Conservation (phyloP, 2,329 filamentous ascomycete genomes). For the Neofusicoccum cordaticola region DNA sequence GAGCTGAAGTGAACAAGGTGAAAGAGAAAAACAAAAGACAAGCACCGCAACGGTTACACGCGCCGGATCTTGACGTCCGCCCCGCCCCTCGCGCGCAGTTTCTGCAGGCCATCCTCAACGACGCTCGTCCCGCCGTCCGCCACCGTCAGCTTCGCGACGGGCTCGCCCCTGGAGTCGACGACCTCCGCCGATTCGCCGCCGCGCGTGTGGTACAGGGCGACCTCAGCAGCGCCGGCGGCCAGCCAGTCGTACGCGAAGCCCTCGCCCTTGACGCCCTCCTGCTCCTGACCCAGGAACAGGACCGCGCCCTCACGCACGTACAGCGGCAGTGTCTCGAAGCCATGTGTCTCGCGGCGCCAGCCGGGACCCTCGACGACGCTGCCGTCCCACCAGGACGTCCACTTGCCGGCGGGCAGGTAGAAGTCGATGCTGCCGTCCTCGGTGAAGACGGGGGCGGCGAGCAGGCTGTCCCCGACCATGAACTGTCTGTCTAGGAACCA, state of each 20-base stretch:
- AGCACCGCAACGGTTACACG: neutral
- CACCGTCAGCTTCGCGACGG: constrained; percentile 31
- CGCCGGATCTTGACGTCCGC: neutral
- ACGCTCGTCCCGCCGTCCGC: constrained; percentile 23
- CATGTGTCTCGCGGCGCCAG: constrained; percentile 44
- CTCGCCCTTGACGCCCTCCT: constrained; percentile 31
- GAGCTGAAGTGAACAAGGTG: neutral
- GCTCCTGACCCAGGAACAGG: constrained; percentile 38
- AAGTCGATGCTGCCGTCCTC: constrained; percentile 64
- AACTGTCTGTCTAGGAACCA: constrained; percentile 70
- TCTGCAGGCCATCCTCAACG: neutral
- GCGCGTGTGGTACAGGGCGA: constrained; percentile 38
- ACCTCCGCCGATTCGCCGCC: constrained; percentile 33
- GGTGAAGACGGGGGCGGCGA: constrained; percentile 64
- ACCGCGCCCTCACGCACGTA: constrained; percentile 42
- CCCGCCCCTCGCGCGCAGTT: neutral
- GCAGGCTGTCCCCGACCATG: constrained; percentile 65
- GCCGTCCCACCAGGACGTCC: constrained; percentile 51
- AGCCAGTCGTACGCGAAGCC: constrained; percentile 43
- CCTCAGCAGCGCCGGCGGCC: constrained; percentile 33
- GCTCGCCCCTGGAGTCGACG: constrained; percentile 33
- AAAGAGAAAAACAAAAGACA: neutral
- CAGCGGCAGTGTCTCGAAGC: constrained; percentile 40
- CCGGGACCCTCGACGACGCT: constrained; percentile 40
- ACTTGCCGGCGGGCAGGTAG: constrained; percentile 57